Base-by-base conservation (phyloP, 768 basidiomycete species). In the Megacollybia marginata region DNA sequence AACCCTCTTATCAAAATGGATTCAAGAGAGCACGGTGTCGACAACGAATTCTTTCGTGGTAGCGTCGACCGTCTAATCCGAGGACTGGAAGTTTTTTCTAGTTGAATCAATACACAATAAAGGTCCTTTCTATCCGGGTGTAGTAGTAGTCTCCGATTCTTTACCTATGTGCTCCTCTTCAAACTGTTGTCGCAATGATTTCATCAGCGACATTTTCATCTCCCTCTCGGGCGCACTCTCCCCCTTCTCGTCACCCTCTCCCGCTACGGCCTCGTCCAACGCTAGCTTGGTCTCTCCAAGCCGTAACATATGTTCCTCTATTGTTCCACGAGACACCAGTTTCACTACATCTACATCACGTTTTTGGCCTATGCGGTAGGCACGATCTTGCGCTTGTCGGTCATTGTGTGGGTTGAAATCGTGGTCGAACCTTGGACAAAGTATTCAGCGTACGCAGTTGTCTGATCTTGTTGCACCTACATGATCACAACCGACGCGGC, bases 371-470 rank as follows among this genome's bases (percentile, higher is more conserved):
- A 99, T 96, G 23, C 96, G 87, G 66, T 97, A 98, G 20, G 93
- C 93, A 33, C 96, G 83, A 65, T 99, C 96, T 52, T 95, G 92
- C 1, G 96, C 96, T 69, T 99, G 96, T 53, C 88, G 82, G 67
- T 98, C 96, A 63, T 99, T 99, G 68, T 92, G 90, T 4, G 90
- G 90, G 63, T 98, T 98, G 69, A 97, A 99, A 64, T 98, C 95
- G 62, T 95, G 93, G 62, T 99, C 95, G 62, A 93, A 96, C 81
- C 86, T 88, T 51, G 28, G n/a, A 40, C 51, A 64, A n/a, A n/a
- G n/a, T 47, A 40, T 8, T 48, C 20, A 49, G 34, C 34, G 23
- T 38, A 16, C 45, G 23, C 34, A 40, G n/a, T 44, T 20, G 48
- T 35, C 2, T 15, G 44, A 12, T 13, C 13, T 31, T 11, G 28